phyloP scores from a whole-genome alignment of 768 basidiomycete species.

The Tulasnella sp. region DNA sequence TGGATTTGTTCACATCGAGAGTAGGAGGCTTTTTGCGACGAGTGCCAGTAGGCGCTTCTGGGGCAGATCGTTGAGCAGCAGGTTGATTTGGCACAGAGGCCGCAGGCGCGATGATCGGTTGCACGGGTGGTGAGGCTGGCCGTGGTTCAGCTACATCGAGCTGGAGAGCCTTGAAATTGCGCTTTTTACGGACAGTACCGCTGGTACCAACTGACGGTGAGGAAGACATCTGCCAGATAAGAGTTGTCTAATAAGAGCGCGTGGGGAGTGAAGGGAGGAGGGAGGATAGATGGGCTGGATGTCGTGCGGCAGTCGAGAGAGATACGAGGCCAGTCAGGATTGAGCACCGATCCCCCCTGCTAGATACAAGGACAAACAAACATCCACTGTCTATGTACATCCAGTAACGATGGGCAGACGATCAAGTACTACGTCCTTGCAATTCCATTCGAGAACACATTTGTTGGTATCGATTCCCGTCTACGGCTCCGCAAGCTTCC shows the following conservation, averaged over 20 bases:
- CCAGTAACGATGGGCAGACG: neutral
- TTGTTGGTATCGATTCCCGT: neutral
- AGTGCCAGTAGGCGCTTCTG: slow-evolving; percentile 37
- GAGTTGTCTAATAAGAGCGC: neutral
- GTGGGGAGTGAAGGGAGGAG: neutral
- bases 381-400: neutral
- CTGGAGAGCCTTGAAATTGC: slow-evolving; percentile 84
- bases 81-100: neutral
- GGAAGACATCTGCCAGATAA: neutral
- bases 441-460: neutral
- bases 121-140: neutral
- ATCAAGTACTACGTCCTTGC: neutral
- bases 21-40: slow-evolving; percentile 37
- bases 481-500: neutral
- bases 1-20: slow-evolving; percentile 41
- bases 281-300: slow-evolving; percentile 2
- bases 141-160: slow-evolving; percentile 48
- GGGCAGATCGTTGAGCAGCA: slow-evolving; percentile 36
- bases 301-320: slow-evolving; percentile 10
- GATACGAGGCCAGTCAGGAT: slow-evolving; percentile 9
- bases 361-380: slow-evolving; percentile 4
- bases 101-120: slow-evolving; percentile 36
- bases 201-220: neutral
- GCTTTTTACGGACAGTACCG: slow-evolving; percentile 69
- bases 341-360: neutral